Evolutionary conservation across 192 early-diverging fungal genomes (phyloP).

Genomic region (Coemansia sp.): DNA sequence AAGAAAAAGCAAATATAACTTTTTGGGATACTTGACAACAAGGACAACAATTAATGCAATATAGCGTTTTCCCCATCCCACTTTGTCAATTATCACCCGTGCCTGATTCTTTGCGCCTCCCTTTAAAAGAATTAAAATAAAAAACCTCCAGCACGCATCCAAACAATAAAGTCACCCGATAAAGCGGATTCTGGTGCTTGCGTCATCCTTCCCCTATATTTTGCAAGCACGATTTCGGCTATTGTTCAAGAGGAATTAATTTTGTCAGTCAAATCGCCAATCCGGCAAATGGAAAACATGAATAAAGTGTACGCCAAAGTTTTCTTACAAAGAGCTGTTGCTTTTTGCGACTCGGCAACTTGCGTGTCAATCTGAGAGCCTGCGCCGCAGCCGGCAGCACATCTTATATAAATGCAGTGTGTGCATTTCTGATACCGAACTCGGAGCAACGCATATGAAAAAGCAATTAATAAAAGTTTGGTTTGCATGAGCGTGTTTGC

Average conservation of each 20-base stretch:
- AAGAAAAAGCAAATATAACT: not conserved
- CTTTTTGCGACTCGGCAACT: too few relatives aligned
- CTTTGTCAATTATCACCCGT: not conserved
- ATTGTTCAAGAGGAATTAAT: not conserved
- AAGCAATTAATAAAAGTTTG: slow-evolving; percentile 1
- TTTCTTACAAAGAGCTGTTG: too few relatives aligned
- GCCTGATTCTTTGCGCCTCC: not conserved
- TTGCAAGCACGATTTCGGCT: not conserved
- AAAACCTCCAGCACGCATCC: not conserved
- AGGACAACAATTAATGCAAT: not conserved
- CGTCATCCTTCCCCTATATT: not conserved
- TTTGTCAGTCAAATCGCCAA: not conserved
- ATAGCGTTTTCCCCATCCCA: not conserved
- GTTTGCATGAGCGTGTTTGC: not conserved
- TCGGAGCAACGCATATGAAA: not conserved
- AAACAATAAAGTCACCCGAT: not conserved
- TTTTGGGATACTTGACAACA: slow-evolving; percentile 1
- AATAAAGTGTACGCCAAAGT: not conserved
- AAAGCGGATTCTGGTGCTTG: not conserved
- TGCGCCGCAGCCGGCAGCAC: too few relatives aligned
- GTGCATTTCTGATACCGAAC: not conserved
- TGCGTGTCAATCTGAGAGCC: too few relatives aligned
- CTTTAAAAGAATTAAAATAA: not conserved
- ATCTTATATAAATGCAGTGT: not conserved
- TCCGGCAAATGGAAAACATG: not conserved